Evolutionary conservation across 495 filamentous ascomycete genomes (phyloP).

Genomic region (Rhypophila decipiens): DNA sequence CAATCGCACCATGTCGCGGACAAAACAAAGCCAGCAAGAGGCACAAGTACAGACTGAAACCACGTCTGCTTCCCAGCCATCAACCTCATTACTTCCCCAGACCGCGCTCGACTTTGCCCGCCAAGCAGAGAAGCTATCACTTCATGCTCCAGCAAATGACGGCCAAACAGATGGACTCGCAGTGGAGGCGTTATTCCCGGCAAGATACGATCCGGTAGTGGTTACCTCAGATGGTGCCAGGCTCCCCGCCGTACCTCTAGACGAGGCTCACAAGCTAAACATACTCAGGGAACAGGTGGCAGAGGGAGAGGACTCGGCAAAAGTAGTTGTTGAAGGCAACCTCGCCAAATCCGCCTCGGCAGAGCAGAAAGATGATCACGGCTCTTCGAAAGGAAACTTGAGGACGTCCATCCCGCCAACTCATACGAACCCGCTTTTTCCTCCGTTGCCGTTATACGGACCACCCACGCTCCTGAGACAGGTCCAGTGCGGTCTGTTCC

Average conservation of each 20-base stretch:
- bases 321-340: slow-evolving; percentile 15
- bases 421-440: slow-evolving; percentile 78
- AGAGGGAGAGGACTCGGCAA: slow-evolving; percentile 10
- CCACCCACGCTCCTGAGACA: slow-evolving; percentile 58
- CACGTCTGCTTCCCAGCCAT: too few species aligned
- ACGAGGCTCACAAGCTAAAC: slow-evolving; percentile 64
- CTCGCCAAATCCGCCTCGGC: slow-evolving; percentile 1
- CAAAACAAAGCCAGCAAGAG: too few species aligned
- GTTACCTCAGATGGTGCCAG: slow-evolving; percentile 57
- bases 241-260: slow-evolving; percentile 57
- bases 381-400: slow-evolving; percentile 29
- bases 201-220: slow-evolving; percentile 64
- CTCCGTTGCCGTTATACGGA: slow-evolving; percentile 77
- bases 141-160: slow-evolving; percentile 24
- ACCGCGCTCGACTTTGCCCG: slow-evolving; percentile 36
- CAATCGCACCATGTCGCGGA: too few species aligned
- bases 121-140: slow-evolving; percentile 57
- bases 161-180: slow-evolving; percentile 38
- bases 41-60: too few species aligned
- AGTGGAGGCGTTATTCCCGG: slow-evolving; percentile 60
- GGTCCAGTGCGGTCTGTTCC: slow-evolving; percentile 58
- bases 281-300: slow-evolving; percentile 48
- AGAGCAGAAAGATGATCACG: slow-evolving; percentile 1
- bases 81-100: slow-evolving; percentile 6
- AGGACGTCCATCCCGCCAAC: slow-evolving; percentile 48